phyloP scores from a whole-genome alignment of 805 yeast genomes.

The Clavispora vitiphila region DNA sequence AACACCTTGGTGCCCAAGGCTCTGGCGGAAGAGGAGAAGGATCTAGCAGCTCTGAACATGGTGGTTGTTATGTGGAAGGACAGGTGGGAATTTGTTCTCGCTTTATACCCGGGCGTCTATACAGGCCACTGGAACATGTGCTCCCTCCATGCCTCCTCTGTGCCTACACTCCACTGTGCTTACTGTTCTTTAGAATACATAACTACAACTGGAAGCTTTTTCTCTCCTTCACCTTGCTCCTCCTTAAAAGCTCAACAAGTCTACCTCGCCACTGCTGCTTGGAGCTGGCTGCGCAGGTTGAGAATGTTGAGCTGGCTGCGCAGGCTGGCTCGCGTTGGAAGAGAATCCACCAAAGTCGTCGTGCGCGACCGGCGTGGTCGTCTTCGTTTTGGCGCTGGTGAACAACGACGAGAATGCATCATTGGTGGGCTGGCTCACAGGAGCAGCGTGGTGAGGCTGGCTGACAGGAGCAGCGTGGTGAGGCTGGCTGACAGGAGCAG shows the following conservation, averaged over 20 bases:
- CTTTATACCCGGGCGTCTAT: neutral
- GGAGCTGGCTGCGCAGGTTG: slow-evolving; percentile 5
- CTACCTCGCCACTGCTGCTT: slow-evolving; percentile 35
- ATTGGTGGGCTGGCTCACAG: slow-evolving; percentile 39
- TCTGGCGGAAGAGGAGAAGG: slow-evolving; percentile 45
- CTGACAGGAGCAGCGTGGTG: slow-evolving; percentile 10
- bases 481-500: slow-evolving; percentile 7
- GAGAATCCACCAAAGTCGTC: slow-evolving; percentile 31
- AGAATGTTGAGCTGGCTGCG: slow-evolving; percentile 7
- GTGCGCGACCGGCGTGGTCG: slow-evolving; percentile 9
- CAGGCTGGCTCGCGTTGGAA: slow-evolving; percentile 14
- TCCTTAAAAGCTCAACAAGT: slow-evolving; percentile 42
- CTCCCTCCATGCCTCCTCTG: too few species aligned
- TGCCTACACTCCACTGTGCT: neutral
- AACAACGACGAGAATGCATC: slow-evolving; percentile 75
- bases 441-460: too few species aligned
- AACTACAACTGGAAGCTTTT: neutral
- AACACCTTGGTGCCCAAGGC: slow-evolving; percentile 50
- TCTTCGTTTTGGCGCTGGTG: slow-evolving; percentile 54
- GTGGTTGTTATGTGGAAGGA: neutral
- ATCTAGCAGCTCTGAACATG: slow-evolving; percentile 34
- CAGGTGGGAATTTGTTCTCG: neutral
- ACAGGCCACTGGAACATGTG: too few species aligned
- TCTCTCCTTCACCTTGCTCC: too few species aligned
- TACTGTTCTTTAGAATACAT: neutral